These are phyloP conservation scores for Diplodia corticola DNA, from an alignment of 2,329 filamentous ascomycete species.

Conservation along the genomic window DNA sequence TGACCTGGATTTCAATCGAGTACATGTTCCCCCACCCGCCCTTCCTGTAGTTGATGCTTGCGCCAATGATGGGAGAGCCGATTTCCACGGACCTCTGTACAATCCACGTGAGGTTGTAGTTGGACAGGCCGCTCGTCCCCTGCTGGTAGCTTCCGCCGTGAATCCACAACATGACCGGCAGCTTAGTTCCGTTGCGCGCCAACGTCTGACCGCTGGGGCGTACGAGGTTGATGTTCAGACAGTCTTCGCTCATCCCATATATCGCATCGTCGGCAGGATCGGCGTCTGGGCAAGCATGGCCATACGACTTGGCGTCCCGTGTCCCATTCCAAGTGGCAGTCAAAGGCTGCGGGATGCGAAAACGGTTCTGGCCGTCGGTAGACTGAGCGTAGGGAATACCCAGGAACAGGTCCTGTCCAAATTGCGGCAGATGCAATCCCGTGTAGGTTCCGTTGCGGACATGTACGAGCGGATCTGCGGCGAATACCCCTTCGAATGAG, in stretches of 20 bases:
- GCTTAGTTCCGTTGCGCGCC: slow-evolving; percentile 16
- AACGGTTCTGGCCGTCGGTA: slow-evolving; percentile 6
- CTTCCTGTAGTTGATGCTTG: slow-evolving; percentile 49
- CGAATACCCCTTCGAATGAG: background rate
- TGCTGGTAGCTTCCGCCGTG: slow-evolving; percentile 20
- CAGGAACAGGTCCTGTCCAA: slow-evolving; percentile 35
- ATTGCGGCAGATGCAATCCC: slow-evolving; percentile 35
- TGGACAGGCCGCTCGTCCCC: slow-evolving; percentile 15
- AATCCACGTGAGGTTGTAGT: slow-evolving; percentile 29
- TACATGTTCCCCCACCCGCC: slow-evolving; percentile 22
- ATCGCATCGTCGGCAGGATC: background rate
- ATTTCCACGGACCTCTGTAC: slow-evolving; percentile 35
- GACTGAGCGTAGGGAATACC: slow-evolving; percentile 35
- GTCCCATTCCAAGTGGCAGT: slow-evolving; percentile 19
- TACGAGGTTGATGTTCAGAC: slow-evolving; percentile 21
- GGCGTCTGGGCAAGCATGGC: slow-evolving; percentile 16
- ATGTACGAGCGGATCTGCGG: slow-evolving; percentile 26
- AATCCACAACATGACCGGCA: slow-evolving; percentile 17
- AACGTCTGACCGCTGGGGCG: background rate
- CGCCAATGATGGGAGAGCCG: slow-evolving; percentile 35
- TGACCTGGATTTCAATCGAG: slow-evolving; percentile 20
- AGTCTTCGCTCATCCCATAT: slow-evolving; percentile 22
- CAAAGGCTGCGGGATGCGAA: slow-evolving; percentile 19
- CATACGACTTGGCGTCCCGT: background rate
- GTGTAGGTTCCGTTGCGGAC: slow-evolving; percentile 40